Evolutionary conservation across 441 rosid species (phyloP).

Genomic region (Euphorbia schlechtendalii): DNA sequence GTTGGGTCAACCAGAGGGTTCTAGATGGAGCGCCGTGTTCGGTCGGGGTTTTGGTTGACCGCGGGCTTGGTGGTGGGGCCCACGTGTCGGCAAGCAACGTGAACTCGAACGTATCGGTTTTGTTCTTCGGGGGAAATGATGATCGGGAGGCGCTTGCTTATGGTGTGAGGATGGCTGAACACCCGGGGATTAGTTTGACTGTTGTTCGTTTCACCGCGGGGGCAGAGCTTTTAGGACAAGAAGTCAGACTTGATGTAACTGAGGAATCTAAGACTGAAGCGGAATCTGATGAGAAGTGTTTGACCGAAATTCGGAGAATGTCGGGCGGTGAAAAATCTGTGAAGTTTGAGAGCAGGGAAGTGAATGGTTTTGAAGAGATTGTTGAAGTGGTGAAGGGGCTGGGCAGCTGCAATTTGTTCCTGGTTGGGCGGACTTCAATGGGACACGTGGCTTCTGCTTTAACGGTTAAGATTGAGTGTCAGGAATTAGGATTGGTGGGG

Average conservation of each 20-base stretch:
- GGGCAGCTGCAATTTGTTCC: constrained; percentile 48
- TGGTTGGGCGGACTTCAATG: constrained; percentile 61
- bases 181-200: constrained; percentile 64
- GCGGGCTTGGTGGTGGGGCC: constrained; percentile 75
- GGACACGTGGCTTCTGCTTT: constrained; percentile 45
- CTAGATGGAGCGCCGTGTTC: constrained; percentile 69
- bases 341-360: constrained; percentile 39
- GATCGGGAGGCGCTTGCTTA: constrained; percentile 81
- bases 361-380: constrained; percentile 35
- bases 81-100: constrained; percentile 68
- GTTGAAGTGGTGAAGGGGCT: constrained; percentile 34
- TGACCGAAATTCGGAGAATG: constrained; percentile 29
- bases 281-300: constrained; percentile 27
- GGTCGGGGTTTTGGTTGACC: constrained; percentile 77
- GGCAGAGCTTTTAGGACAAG: constrained; percentile 34
- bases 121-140: constrained; percentile 76
- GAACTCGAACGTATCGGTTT: constrained; percentile 41
- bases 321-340: constrained; percentile 30
- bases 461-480: constrained; percentile 40
- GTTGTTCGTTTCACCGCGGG: constrained; percentile 40
- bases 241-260: constrained; percentile 22
- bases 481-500: constrained; percentile 67
- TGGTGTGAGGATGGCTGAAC: constrained; percentile 83
- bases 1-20: constrained; percentile 50
- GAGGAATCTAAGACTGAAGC: neutral